phyloP scores from a whole-genome alignment of 1,284 basidiomycete species.

The Cryptococcus wingfieldii region DNA sequence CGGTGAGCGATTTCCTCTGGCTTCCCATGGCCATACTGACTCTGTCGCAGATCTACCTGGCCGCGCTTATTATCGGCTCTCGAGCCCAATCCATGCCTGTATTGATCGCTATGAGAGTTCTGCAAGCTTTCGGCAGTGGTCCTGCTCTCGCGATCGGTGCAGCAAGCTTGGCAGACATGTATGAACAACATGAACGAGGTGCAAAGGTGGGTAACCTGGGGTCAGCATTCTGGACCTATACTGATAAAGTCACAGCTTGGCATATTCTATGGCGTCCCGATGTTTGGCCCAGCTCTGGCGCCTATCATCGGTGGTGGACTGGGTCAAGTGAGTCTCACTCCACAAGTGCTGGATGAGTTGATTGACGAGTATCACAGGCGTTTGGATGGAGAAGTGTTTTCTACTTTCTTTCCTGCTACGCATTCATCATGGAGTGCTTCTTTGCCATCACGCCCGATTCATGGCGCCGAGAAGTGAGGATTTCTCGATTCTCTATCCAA shows the following conservation, averaged over 20 bases:
- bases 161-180: slow-evolving; percentile 72
- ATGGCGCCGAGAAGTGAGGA: slow-evolving; percentile 61
- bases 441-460: slow-evolving; percentile 74
- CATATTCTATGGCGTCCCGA: slow-evolving; percentile 44
- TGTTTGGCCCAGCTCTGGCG: slow-evolving; percentile 61
- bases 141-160: slow-evolving; percentile 75
- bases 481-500: background rate
- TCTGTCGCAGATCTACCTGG: slow-evolving; percentile 56
- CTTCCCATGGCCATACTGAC: background rate
- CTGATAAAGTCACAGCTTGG: slow-evolving; percentile 34
- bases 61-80: slow-evolving; percentile 64
- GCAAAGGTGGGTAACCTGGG: slow-evolving; percentile 51
- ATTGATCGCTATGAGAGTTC: slow-evolving; percentile 58
- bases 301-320: slow-evolving; percentile 67
- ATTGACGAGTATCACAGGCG: slow-evolving; percentile 41
- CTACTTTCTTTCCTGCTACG: slow-evolving; percentile 70
- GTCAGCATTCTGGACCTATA: background rate
- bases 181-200: slow-evolving; percentile 71
- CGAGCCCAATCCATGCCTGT: slow-evolving; percentile 58
- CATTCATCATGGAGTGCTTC: slow-evolving; percentile 55
- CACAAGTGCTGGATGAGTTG: background rate
- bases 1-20: slow-evolving; percentile 29
- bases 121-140: slow-evolving; percentile 57
- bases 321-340: slow-evolving; percentile 30
- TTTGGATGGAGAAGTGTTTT: slow-evolving; percentile 74